Evolutionary conservation across 2,329 filamentous ascomycete species (phyloP).

Genomic region (Alternaria sp.): DNA sequence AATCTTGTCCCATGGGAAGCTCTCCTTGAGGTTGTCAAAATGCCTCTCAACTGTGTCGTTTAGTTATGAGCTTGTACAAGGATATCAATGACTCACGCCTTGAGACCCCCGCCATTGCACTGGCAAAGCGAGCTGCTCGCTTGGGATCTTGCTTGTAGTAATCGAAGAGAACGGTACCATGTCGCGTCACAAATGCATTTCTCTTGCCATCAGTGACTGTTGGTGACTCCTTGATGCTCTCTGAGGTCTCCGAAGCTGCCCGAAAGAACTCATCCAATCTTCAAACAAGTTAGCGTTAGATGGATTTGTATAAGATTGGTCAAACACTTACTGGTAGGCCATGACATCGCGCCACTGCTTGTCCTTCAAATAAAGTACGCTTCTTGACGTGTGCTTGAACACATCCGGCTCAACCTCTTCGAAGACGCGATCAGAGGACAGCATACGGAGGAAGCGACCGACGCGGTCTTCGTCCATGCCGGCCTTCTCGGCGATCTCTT

Average conservation of each 20-base stretch:
- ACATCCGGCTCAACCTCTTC: constrained; percentile 16
- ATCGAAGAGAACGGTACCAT: constrained; percentile 30
- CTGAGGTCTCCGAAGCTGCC: constrained; percentile 29
- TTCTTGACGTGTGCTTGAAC: constrained; percentile 30
- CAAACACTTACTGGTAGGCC: constrained; percentile 20
- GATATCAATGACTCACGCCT: constrained; percentile 11
- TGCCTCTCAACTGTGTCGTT: constrained; percentile 27
- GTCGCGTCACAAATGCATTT: constrained; percentile 31
- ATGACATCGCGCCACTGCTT: constrained; percentile 18
- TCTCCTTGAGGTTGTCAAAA: constrained; percentile 28
- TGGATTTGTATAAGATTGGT: rapidly evolving
- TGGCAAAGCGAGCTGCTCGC: constrained; percentile 35
- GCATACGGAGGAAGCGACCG: constrained; percentile 20
- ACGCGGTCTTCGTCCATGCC: constrained; percentile 22
- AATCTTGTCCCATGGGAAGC: constrained; percentile 36
- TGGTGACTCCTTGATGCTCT: constrained; percentile 17
- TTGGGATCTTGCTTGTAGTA: constrained; percentile 36
- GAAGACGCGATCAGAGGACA: constrained; percentile 24
- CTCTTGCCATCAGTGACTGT: constrained; percentile 4
- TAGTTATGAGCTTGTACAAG: neutral
- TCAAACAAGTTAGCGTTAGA: neutral
- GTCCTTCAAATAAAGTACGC: constrained; percentile 17
- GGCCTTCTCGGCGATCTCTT: constrained; percentile 19
- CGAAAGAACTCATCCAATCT: constrained; percentile 39
- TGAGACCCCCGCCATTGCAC: constrained; percentile 37